Evolutionary conservation across 805 yeast species (phyloP).

Genomic region (Jamesozyma lodderae): DNA sequence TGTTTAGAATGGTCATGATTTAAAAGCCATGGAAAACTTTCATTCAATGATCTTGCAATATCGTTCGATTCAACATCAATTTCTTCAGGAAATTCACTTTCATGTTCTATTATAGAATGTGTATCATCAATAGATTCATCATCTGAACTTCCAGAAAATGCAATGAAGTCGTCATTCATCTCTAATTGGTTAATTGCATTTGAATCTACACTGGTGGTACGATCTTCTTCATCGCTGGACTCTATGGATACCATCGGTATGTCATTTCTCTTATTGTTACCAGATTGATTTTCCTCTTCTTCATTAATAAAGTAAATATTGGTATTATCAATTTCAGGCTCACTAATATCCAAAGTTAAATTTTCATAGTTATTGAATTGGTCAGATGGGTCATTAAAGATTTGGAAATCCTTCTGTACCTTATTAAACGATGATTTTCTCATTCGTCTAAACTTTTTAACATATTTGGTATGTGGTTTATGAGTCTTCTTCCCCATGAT

Average conservation of each 20-base stretch:
- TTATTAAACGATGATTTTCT: slow-evolving; percentile 29
- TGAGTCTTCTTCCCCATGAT: slow-evolving; percentile 3
- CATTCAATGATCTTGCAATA: slow-evolving; percentile 7
- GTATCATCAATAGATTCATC: slow-evolving; percentile 16
- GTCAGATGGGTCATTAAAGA: slow-evolving; percentile 21
- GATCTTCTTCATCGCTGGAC: slow-evolving; percentile 3
- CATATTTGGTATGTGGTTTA: background rate
- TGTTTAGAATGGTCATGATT: slow-evolving; percentile 70
- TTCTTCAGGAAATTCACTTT: background rate
- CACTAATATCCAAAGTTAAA: slow-evolving; percentile 14
- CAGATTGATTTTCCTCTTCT: background rate
- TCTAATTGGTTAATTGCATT: slow-evolving; percentile 31
- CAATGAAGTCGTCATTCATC: slow-evolving; percentile 36
- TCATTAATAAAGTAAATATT: background rate
- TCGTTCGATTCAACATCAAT: slow-evolving; percentile 9
- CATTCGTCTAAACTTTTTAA: slow-evolving; percentile 12
- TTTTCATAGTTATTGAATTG: slow-evolving; percentile 25
- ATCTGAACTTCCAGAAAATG: slow-evolving; percentile 30
- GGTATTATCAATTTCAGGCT: slow-evolving; percentile 2
- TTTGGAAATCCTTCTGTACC: slow-evolving; percentile 22
- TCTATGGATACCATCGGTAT: background rate
- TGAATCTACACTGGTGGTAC: background rate
- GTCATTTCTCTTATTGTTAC: background rate
- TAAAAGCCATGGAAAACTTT: slow-evolving; percentile 61
- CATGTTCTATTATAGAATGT: background rate